Percentiles rank a stretch among this genome's conserved stretches.
Conservation (phyloP, 2,329 filamentous ascomycete species). For the Dothistroma pini region DNA sequence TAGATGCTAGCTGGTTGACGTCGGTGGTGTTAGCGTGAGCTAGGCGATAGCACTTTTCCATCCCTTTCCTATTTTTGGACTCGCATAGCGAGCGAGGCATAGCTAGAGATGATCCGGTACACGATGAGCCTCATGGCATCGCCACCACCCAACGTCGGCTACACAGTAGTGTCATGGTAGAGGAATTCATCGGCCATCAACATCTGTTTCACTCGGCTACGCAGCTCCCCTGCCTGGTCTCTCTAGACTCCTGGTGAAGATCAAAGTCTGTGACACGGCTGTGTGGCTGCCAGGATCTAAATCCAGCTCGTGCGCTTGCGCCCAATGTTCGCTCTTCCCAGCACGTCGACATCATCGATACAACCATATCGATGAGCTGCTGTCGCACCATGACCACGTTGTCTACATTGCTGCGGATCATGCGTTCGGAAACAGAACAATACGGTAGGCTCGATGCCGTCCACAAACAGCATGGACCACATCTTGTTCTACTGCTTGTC, state of each 20-base stretch:
- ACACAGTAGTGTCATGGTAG: background rate
- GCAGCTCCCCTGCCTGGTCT: background rate
- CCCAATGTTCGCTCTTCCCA: background rate
- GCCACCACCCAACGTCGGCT: background rate
- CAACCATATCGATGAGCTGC: background rate
- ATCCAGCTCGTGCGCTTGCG: slow-evolving; percentile 1
- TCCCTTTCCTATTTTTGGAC: background rate
- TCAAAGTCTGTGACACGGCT: slow-evolving; percentile 2
- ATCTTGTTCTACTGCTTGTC: background rate
- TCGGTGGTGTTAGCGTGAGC: background rate
- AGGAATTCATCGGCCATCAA: background rate
- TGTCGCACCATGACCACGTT: background rate
- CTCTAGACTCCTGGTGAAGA: background rate
- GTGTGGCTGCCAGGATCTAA: background rate
- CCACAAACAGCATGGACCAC: background rate
- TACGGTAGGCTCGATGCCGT: background rate
- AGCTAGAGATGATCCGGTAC: background rate
- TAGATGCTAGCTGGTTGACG: background rate
- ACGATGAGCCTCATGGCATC: background rate
- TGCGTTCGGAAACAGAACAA: background rate
- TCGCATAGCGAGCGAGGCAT: background rate
- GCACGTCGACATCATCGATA: background rate
- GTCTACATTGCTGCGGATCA: background rate
- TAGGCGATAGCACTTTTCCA: background rate
- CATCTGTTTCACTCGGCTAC: background rate